Conservation (phyloP, 1,139 yeast species). For the Candida sojae region DNA sequence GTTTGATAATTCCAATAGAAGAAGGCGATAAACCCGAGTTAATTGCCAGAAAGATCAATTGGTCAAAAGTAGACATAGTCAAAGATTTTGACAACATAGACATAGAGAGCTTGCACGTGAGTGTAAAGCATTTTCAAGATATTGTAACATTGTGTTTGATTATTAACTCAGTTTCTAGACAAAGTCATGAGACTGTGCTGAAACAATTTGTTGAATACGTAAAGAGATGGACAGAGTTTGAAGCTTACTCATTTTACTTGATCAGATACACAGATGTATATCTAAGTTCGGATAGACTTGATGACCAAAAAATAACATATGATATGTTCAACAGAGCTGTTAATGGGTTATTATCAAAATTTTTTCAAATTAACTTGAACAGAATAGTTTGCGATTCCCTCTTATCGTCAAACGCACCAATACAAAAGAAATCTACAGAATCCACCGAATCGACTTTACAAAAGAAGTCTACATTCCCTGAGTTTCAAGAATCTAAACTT, state of each 20-base stretch:
- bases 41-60: conserved; percentile 20
- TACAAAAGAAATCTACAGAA: conserved; percentile 1
- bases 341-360: conserved; percentile 29
- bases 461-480: conserved; percentile 9
- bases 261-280: conserved; percentile 47
- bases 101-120: conserved; percentile 28
- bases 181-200: conserved; percentile 24
- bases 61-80: conserved; percentile 24
- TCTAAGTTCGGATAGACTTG: conserved; percentile 23
- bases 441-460: background rate
- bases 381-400: conserved; percentile 35
- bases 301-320: conserved; percentile 25
- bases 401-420: conserved; percentile 15
- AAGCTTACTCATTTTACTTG: conserved; percentile 32
- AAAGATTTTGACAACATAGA: conserved; percentile 29
- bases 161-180: conserved; percentile 25
- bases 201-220: conserved; percentile 15
- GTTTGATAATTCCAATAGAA: conserved; percentile 11
- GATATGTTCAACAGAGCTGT: conserved; percentile 35
- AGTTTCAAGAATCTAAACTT: conserved; percentile 38
- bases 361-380: conserved; percentile 37
- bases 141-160: conserved; percentile 46
- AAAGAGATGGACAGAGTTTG: conserved; percentile 36
- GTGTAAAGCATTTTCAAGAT: conserved; percentile 34
- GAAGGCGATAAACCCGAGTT: conserved; percentile 16